These are phyloP conservation scores for Coffea eugenioides DNA, from an alignment of 257 asterid species.

Conservation along the genomic window DNA sequence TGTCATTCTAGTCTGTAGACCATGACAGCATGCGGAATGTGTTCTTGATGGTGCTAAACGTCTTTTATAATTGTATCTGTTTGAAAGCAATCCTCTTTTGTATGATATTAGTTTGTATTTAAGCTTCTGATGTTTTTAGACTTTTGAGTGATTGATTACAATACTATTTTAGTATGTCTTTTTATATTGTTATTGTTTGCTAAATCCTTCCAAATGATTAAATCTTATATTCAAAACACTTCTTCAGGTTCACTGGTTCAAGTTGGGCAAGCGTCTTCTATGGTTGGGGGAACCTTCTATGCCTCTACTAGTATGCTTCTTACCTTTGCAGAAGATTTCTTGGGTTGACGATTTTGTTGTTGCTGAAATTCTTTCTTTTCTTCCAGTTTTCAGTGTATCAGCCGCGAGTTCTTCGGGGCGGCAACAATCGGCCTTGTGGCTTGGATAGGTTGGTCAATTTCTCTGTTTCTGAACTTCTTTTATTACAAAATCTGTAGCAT, in stretches of 20 bases:
- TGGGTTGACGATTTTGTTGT: neutral
- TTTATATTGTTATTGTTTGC: neutral
- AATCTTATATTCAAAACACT: conserved; percentile 2
- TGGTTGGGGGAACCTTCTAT: conserved; percentile 96
- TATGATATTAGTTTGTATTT: neutral
- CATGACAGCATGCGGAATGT: neutral
- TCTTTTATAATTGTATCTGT: neutral
- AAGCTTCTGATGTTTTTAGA: neutral
- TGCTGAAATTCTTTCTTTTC: conserved; percentile 3
- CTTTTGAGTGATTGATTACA: neutral
- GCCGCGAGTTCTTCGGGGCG: conserved; percentile 70
- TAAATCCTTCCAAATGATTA: neutral
- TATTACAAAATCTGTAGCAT: neutral
- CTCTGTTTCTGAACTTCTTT: neutral
- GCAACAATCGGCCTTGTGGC: conserved; percentile 58
- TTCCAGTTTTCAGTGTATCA: conserved; percentile 65
- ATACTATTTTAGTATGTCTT: neutral
- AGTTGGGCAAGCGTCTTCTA: conserved; percentile 76
- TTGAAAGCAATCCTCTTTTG: neutral
- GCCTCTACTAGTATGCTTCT: conserved; percentile 69
- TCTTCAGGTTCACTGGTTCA: conserved; percentile 86
- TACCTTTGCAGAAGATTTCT: neutral
- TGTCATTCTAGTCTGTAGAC: neutral
- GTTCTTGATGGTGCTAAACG: neutral
- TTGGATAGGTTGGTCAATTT: conserved; percentile 63